These are phyloP conservation scores for Diaporthe capsici DNA, from an alignment of 2,329 filamentous ascomycete genomes.

Conservation along the genomic window DNA sequence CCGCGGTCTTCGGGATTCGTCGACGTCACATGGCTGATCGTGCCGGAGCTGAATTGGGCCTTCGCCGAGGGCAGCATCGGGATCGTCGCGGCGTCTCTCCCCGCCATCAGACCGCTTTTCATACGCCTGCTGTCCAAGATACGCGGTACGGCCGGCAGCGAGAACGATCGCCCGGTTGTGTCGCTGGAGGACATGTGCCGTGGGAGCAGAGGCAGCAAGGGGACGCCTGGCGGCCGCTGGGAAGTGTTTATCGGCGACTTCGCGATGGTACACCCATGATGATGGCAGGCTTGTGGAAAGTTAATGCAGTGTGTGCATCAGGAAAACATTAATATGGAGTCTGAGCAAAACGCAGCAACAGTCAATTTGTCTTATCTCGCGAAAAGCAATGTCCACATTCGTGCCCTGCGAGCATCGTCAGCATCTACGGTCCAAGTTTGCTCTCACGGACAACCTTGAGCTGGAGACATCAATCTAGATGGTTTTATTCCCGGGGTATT, in stretches of 20 bases:
- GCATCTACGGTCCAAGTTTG: not conserved
- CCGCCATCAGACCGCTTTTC: not conserved
- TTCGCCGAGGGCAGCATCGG: not conserved
- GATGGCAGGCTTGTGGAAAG: not conserved
- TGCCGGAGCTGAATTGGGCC: conserved; percentile 5
- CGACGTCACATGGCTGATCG: not conserved
- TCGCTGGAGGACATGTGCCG: not conserved
- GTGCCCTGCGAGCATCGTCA: not conserved
- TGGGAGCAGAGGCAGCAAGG: not conserved
- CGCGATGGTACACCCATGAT: not conserved
- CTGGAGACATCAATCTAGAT: not conserved
- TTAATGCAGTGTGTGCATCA: not conserved
- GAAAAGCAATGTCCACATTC: not conserved
- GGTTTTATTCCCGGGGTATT: not conserved
- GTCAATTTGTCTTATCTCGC: too few relatives aligned
- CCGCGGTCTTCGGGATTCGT: not conserved
- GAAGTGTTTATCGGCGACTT: not conserved
- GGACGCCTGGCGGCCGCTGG: not conserved
- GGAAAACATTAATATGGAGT: too few relatives aligned
- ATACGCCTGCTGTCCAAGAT: not conserved
- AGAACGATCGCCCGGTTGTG: not conserved
- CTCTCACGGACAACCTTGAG: too few relatives aligned
- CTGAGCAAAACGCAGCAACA: not conserved
- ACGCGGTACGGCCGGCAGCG: not conserved
- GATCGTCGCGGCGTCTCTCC: not conserved